Conservation (phyloP, 306 rosid genomes). For the Cotoneaster glaucophyllus region DNA sequence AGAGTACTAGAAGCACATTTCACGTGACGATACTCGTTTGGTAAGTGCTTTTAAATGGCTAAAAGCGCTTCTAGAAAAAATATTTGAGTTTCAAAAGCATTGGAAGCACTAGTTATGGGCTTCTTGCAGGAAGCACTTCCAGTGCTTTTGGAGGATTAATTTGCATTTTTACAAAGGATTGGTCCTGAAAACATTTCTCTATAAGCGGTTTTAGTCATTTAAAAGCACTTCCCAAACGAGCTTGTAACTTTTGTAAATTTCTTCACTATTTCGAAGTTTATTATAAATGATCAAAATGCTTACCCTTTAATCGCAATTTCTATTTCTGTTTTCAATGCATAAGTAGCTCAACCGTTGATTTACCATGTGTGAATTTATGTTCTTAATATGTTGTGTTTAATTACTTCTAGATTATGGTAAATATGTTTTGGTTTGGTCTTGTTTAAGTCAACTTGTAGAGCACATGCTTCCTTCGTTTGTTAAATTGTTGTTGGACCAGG, state of each 20-base stretch:
- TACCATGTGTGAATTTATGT: not conserved
- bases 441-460: conserved; percentile 13
- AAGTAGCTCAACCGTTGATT: not conserved
- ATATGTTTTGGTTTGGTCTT: not conserved
- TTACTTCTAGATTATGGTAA: no score
- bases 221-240: no score
- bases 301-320: not conserved
- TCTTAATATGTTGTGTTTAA: no score
- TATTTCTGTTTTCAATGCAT: not conserved
- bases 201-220: no score
- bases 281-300: not conserved
- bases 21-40: not conserved
- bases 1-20: not conserved
- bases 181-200: no score
- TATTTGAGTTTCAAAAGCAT: no score
- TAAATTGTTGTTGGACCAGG: conserved; percentile 8
- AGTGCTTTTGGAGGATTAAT: no score
- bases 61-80: no score
- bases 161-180: no score
- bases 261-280: not conserved
- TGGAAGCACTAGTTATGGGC: no score
- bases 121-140: no score
- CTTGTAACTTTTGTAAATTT: not conserved
- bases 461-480: not conserved
- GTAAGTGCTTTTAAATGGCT: no score